These are phyloP conservation scores for Epichloe bromicola DNA, from an alignment of 2,329 filamentous ascomycete species.

Conservation along the genomic window DNA sequence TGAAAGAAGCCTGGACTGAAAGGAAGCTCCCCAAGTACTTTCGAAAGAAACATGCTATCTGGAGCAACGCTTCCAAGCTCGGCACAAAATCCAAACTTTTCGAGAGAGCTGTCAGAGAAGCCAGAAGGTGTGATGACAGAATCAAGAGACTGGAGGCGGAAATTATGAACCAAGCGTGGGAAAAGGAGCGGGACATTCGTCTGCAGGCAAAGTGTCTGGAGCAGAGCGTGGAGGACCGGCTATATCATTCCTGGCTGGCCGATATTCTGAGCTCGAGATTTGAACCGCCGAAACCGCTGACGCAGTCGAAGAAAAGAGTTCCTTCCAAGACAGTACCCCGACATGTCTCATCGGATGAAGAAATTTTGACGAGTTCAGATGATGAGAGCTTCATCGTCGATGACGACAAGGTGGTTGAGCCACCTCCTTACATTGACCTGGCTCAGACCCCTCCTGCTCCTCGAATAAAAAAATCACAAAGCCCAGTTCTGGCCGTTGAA, in stretches of 20 bases:
- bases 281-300: conserved; percentile 24
- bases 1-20: conserved; percentile 43
- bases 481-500: conserved; percentile 8
- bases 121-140: conserved; percentile 33
- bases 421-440: not conserved
- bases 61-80: conserved; percentile 40
- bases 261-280: conserved; percentile 27
- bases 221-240: conserved; percentile 47
- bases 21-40: conserved; percentile 42
- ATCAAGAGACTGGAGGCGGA: conserved; percentile 42
- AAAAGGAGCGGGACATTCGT: conserved; percentile 36
- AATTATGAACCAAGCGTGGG: conserved; percentile 41
- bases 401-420: not conserved
- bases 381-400: conserved; percentile 37
- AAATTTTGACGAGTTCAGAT: conserved; percentile 37
- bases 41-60: conserved; percentile 45
- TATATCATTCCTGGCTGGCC: conserved; percentile 39
- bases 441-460: not conserved
- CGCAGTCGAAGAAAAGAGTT: conserved; percentile 9
- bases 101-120: conserved; percentile 25
- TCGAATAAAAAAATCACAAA: not conserved
- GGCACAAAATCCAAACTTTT: conserved; percentile 27
- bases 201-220: conserved; percentile 48
- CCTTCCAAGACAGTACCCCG: conserved; percentile 1
- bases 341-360: conserved; percentile 23